Percentiles rank a stretch among this genome's conserved stretches.
Conservation (phyloP, 345 rosid species). For the Luvunga scandens region DNA sequence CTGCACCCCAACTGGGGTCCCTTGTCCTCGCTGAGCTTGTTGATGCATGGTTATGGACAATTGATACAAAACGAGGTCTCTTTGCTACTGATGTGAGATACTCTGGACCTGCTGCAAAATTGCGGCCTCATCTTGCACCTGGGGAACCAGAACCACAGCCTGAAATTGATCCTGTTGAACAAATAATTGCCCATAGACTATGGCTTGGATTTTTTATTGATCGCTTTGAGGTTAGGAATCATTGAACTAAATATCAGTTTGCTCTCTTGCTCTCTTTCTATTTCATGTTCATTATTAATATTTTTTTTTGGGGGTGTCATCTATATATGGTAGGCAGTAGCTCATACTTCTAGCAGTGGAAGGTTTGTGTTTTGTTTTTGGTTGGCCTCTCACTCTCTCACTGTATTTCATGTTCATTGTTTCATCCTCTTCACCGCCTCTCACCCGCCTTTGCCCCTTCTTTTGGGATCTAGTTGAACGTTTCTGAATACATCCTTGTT, state of each 20-base stretch:
- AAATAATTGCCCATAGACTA: constrained; percentile 90
- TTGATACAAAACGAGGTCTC: constrained; percentile 93
- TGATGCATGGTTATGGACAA: constrained; percentile 99
- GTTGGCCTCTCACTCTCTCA: no score
- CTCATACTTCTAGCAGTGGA: neutral
- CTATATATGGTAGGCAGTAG: neutral
- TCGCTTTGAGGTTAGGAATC: constrained; percentile 83
- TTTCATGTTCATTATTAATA: neutral
- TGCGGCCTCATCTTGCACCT: constrained; percentile 92
- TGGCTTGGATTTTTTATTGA: constrained; percentile 97
- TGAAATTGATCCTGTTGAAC: constrained; percentile 79
- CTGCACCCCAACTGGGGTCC: constrained; percentile 92
- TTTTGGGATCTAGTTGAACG: neutral
- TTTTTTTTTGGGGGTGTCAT: neutral
- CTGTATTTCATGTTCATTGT: no score
- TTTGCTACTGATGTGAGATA: constrained; percentile 84
- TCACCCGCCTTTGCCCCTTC: neutral
- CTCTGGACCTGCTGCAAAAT: constrained; percentile 89
- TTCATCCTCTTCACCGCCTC: neutral
- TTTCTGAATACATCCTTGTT: neutral
- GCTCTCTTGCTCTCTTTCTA: neutral
- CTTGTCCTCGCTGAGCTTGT: constrained; percentile 97
- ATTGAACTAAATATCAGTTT: constrained; percentile 4
- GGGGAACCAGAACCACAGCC: constrained; percentile 85
- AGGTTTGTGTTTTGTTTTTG: no score